Evolutionary conservation across 75 land plant genomes (phyloP).

Genomic region (Picea glauca): DNA sequence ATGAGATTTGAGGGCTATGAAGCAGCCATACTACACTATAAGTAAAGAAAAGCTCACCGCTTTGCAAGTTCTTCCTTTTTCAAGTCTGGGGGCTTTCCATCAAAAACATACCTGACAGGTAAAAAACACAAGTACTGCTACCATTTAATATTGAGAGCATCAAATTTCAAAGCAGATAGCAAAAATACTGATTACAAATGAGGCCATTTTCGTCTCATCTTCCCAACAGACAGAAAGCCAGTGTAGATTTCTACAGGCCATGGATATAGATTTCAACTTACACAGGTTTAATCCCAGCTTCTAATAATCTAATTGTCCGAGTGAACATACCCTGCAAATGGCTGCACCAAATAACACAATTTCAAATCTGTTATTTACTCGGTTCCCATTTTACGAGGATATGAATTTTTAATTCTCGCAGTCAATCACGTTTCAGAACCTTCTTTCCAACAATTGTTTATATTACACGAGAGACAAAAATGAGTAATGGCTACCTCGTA

Average conservation of each 20-base stretch:
- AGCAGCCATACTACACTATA: neutral
- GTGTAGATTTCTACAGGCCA: neutral
- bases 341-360: conserved; percentile 32
- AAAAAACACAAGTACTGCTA: neutral
- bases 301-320: conserved; percentile 87
- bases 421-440: neutral
- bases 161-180: neutral
- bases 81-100: conserved; percentile 89
- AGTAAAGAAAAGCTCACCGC: conserved; percentile 32
- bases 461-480: neutral
- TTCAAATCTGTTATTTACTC: neutral
- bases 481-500: conserved; percentile 50
- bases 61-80: conserved; percentile 93
- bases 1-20: neutral
- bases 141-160: neutral
- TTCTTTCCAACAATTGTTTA: too few relatives aligned
- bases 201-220: neutral
- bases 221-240: neutral
- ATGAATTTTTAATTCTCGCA: neutral
- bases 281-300: conserved; percentile 95
- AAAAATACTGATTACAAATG: neutral
- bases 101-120: conserved; percentile 81
- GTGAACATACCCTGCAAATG: conserved; percentile 96
- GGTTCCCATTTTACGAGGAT: neutral
- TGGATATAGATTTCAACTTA: conserved; percentile 19